Percentiles rank a stretch among this genome's conserved stretches.
Conservation (phyloP, 305 asterid species). For the Solanum hybrid region DNA sequence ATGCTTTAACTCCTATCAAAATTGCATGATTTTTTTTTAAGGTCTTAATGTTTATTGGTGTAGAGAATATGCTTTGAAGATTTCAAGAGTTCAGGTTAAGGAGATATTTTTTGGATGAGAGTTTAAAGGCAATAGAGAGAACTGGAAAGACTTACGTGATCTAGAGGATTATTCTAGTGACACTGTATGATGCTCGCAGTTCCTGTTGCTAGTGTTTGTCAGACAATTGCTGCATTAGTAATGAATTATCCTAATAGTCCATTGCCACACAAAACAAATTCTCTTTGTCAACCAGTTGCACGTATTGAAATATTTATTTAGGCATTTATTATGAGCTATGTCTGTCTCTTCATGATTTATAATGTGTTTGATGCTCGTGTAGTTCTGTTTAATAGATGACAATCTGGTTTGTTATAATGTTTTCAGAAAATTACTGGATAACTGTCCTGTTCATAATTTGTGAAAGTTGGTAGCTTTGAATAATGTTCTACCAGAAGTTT, state of each 20-base stretch:
- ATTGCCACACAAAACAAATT: neutral
- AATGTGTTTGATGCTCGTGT: neutral
- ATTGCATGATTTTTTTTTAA: neutral
- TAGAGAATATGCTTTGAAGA: neutral
- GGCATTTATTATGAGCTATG: neutral
- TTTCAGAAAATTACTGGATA: neutral
- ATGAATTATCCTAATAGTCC: neutral
- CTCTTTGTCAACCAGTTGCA: neutral
- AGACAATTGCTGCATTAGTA: neutral
- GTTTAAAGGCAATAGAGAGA: neutral
- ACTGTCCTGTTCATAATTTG: neutral
- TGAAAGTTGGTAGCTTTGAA: neutral
- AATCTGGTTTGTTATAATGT: neutral
- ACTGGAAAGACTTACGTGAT: neutral
- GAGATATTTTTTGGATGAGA: neutral
- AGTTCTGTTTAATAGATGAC: neutral
- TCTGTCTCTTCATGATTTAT: neutral
- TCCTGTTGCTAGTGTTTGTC: neutral
- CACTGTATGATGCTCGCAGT: neutral
- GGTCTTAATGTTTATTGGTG: neutral
- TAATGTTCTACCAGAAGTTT: neutral
- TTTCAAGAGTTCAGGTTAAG: neutral
- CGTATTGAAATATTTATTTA: neutral
- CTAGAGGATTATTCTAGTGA: neutral
- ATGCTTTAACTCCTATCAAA: neutral